Evolutionary conservation across 192 early-diverging fungal genomes (phyloP).

Genomic region (Entomortierella lignicola): DNA sequence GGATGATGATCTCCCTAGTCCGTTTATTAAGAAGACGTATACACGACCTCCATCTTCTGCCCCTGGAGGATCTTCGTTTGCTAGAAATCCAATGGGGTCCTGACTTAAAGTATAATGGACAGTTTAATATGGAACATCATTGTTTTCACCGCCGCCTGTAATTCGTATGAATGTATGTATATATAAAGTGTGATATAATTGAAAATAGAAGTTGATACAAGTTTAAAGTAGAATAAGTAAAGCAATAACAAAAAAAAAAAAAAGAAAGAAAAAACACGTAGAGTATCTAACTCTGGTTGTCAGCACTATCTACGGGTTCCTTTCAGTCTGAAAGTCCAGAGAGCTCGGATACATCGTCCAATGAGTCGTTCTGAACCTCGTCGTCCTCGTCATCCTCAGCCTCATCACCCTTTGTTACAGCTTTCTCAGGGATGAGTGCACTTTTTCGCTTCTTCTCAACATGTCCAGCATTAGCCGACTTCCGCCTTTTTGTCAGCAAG

Average conservation of each 20-base stretch:
- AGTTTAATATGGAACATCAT: too few relatives aligned
- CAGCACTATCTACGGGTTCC: not conserved
- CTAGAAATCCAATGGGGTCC: slow-evolving; percentile 9
- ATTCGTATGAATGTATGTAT: not conserved
- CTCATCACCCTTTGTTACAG: not conserved
- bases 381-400: slow-evolving; percentile 30
- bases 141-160: not conserved
- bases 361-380: slow-evolving; percentile 31
- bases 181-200: not conserved
- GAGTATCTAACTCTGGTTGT: too few relatives aligned
- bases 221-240: not conserved
- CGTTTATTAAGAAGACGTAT: slow-evolving; percentile 34
- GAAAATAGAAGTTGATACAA: not conserved
- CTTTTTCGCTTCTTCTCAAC: slow-evolving; percentile 44
- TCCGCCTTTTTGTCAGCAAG: slow-evolving; percentile 19
- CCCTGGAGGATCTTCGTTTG: not conserved
- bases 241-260: not conserved
- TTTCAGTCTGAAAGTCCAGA: slow-evolving; percentile 45
- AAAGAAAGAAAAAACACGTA: not conserved
- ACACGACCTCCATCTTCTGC: not conserved
- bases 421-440: not conserved
- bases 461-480: slow-evolving; percentile 8
- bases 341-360: slow-evolving; percentile 49
- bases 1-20: slow-evolving; percentile 45
- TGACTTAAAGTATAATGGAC: not conserved